Evolutionary conservation across 2,329 filamentous ascomycete genomes (phyloP), one percentile per base, ranked within the genome.

Genomic region (Didymella exigua): DNA sequence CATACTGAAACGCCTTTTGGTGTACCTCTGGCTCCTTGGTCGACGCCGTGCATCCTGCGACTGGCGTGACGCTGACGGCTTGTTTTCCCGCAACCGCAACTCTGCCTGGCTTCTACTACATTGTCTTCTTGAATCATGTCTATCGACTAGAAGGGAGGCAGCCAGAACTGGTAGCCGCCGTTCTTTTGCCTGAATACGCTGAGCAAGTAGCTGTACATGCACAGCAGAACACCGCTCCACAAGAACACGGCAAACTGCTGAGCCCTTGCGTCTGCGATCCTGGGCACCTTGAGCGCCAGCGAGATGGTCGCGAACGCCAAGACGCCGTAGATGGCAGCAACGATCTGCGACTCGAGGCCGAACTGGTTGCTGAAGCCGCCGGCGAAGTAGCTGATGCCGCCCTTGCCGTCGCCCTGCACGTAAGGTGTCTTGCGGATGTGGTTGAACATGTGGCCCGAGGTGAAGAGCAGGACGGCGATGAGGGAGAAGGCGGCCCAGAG

Each of bases 371-470:
- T 91, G 77, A 99, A 99, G 1, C 95, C 93, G 33, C 84, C 83
- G 4, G 93, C 91, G 76, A 99, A 95, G 76, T 98, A 98, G 71
- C 79, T 90, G 59, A 99, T 85, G 5, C 92, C 92, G 16, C 95
- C 95, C 49, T 84, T 86, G 31, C 91, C 91, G 72, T 98, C 87
- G 36, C 89, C 90, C 36, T 87, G 83, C 27, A 98, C 91, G 68
- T 99, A 99, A 2, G 95, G 95, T 2, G 96, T 91, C 75, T 95
- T 93, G 66, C 96, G 86, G 71, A 99, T 99, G 72, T 97, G 93
- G 77, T 98, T 99, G 84, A 96, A 99, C 96, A 99, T 99, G 78
- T 98, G 93, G 33, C 95, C 96, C 67, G 90, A 95, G 41, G 89
- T 97, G 78, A 98, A 99, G 54, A 97, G 82, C 36, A 99, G 84